Evolutionary conservation across 495 filamentous ascomycete species (phyloP), one percentile per base, ranked within the genome.

Genomic region (Clavariopsis aquatica): DNA sequence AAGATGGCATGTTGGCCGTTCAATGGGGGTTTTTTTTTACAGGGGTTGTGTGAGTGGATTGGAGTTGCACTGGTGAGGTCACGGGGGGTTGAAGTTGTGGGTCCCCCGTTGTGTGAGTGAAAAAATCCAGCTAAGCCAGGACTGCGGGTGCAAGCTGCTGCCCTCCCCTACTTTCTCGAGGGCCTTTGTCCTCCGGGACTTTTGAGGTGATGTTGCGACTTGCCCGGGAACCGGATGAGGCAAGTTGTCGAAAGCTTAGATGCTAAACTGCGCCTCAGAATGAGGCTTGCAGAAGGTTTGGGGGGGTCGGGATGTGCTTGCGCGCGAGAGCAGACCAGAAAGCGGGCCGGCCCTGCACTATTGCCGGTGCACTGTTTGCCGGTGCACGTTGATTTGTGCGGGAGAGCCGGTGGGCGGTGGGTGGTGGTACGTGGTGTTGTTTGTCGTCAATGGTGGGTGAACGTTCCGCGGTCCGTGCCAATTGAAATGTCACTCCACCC

Each of bases 1-100:
- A 29, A 51, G 52, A 51, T 38, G 64, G 59, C 68, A 71, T 71
- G 26, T 38, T 62, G n/a, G 31, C 43, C 13, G 49, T 20, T 15
- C 22, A n/a, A n/a, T 17, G 24, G 29, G 7, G 31, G 22, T 7
- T 43, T 43, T 38, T 46, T 45, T 28, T 27, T 19, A n/a, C n/a
- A n/a, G n/a, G 59, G 19, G 29, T 4, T 19, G 12, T 43, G 43
- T 60, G 20, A 49, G 17, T n/a, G 43, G 49, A 22, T 1, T 62
- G 36, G 47, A 27, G 28, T 20, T 24, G 51, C 4, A 26, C 7
- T 10, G 10, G 24, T 36, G 51, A 6, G 24, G 28, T 49, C 56
- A 59, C 19, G 56, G 56, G 19, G 45, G 24, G 56, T 23, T 1
- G 43, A 34, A 19, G 51, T 3, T 2, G 51, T n/a, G 24, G 12